phyloP scores from a whole-genome alignment of 441 rosid species.

The Kokia cookei region DNA sequence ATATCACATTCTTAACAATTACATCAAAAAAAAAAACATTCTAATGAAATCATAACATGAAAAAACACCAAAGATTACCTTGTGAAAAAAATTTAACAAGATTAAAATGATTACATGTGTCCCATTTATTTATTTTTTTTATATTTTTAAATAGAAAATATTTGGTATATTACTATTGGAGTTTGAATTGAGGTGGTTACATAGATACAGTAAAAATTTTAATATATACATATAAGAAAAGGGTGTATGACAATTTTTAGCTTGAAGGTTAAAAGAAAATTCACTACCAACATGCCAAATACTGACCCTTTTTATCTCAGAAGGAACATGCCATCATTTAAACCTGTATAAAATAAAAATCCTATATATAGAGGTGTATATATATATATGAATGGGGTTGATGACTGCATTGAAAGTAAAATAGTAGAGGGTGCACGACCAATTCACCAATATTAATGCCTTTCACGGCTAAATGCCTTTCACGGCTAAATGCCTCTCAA shows the following conservation, averaged over 20 bases:
- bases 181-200: background rate
- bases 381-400: background rate
- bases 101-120: background rate
- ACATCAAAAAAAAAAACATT: background rate
- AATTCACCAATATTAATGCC: background rate
- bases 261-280: background rate
- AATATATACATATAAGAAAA: background rate
- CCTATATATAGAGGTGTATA: too few relatives aligned
- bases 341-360: background rate
- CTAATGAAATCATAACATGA: too few relatives aligned
- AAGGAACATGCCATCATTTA: background rate
- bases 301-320: background rate
- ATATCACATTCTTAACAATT: background rate
- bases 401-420: background rate
- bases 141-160: too few relatives aligned
- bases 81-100: background rate
- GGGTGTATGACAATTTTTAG: background rate
- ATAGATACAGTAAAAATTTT: background rate
- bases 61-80: background rate
- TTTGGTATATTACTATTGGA: background rate
- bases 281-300: background rate
- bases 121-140: background rate
- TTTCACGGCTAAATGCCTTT: too few relatives aligned
- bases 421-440: background rate
- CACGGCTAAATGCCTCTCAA: too few relatives aligned